These are phyloP conservation scores for Fusarium sp. DNA, from an alignment of 2,329 filamentous ascomycete genomes.

Conservation along the genomic window DNA sequence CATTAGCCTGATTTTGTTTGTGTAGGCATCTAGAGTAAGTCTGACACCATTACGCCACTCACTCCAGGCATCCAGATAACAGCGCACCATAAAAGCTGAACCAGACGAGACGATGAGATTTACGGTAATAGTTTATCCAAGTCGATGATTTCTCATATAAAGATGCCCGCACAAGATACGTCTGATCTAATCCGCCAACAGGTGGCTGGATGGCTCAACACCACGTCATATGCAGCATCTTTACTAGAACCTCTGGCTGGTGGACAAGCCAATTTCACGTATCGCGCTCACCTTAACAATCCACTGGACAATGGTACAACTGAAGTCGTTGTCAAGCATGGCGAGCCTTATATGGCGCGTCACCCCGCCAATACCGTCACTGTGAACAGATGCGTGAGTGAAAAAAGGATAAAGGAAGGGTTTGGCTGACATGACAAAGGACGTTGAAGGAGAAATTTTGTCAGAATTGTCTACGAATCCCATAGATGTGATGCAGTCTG, in stretches of 20 bases:
- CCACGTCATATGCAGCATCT: background rate
- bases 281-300: background rate
- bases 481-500: rapidly evolving
- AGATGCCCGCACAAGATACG: background rate
- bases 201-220: background rate
- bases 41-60: background rate
- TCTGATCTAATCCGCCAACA: background rate
- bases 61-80: background rate
- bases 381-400: background rate
- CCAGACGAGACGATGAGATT: rapidly evolving
- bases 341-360: constrained; percentile 2
- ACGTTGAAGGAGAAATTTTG: background rate
- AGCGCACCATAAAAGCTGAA: background rate
- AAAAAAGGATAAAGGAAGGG: rapidly evolving
- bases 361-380: background rate
- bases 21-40: background rate
- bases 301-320: background rate
- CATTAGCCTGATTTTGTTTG: background rate
- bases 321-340: constrained; percentile 1
- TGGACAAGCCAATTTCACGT: constrained; percentile 1
- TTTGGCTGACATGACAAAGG: background rate
- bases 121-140: background rate
- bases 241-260: background rate
- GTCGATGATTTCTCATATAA: background rate
- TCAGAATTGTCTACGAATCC: background rate